These are phyloP conservation scores for Deakozyma indianensis DNA, from an alignment of 805 yeast species.

Conservation along the genomic window DNA sequence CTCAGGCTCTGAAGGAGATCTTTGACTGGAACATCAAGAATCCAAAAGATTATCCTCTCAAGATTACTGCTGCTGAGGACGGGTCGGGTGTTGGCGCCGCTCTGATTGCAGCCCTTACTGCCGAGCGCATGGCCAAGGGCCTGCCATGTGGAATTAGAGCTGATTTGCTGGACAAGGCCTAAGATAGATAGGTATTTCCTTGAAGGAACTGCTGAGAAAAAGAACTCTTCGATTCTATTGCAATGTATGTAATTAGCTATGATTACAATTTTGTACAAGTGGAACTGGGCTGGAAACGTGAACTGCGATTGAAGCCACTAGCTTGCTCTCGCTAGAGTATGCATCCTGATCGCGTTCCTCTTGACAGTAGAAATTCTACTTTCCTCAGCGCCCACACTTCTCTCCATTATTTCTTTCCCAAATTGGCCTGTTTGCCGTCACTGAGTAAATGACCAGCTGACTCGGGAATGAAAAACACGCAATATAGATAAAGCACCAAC, in stretches of 20 bases:
- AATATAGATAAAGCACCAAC: background rate
- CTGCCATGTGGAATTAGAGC: constrained; percentile 4
- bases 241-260: too few relatives aligned
- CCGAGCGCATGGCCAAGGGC: constrained; percentile 60
- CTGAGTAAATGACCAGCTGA: background rate
- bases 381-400: too few relatives aligned
- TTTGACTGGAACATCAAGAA: constrained; percentile 53
- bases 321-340: too few relatives aligned
- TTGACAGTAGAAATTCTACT: too few relatives aligned
- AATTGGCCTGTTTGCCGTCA: background rate
- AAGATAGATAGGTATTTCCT: too few relatives aligned
- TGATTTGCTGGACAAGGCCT: background rate
- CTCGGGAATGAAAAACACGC: background rate
- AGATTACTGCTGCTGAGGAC: constrained; percentile 87
- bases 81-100: constrained; percentile 99
- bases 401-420: too few relatives aligned
- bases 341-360: too few relatives aligned
- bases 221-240: too few relatives aligned
- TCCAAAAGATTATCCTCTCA: constrained; percentile 58
- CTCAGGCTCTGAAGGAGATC: constrained; percentile 75
- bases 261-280: too few relatives aligned
- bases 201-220: too few relatives aligned
- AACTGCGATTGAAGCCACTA: too few relatives aligned
- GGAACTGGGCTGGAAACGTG: too few relatives aligned
- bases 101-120: constrained; percentile 87